Percentiles rank a stretch among this genome's conserved stretches.
Conservation (phyloP, 2,329 filamentous ascomycete genomes). For the Cyphellophora europaea region DNA sequence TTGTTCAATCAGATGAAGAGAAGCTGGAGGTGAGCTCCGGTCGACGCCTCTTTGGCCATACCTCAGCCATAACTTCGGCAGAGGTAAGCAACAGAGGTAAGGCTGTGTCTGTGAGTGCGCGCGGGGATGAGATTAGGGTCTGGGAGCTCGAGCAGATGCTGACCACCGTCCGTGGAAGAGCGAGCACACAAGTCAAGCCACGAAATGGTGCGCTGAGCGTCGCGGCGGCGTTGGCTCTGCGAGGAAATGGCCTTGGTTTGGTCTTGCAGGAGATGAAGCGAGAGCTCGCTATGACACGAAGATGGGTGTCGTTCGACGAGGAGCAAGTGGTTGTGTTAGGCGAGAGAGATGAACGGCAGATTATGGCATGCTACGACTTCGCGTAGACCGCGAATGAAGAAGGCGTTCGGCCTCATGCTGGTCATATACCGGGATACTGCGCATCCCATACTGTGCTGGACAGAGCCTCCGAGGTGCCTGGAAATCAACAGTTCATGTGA, state of each 20-base stretch:
- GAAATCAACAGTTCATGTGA: background rate
- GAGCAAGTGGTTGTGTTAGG: conserved; percentile 83
- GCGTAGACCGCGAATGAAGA: conserved; percentile 36
- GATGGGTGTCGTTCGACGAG: conserved; percentile 81
- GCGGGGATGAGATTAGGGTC: conserved; percentile 70
- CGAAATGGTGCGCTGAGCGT: conserved; percentile 13
- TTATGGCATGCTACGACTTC: conserved; percentile 80
- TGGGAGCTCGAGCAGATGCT: conserved; percentile 72
- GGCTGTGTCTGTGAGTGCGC: conserved; percentile 75
- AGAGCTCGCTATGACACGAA: conserved; percentile 36
- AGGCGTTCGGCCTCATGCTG: conserved; percentile 23
- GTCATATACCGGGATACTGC: background rate
- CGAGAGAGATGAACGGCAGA: conserved; percentile 59
- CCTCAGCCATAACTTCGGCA: conserved; percentile 76
- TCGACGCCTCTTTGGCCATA: conserved; percentile 80
- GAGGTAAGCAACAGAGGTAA: conserved; percentile 78
- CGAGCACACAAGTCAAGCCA: conserved; percentile 46
- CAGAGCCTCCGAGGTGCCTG: background rate
- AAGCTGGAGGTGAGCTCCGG: conserved; percentile 61
- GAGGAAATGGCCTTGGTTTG: conserved; percentile 22
- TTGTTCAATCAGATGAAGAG: conserved; percentile 64
- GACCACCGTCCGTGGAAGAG: conserved; percentile 27
- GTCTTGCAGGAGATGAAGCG: conserved; percentile 26
- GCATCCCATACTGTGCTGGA: background rate
- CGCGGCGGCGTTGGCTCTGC: conserved; percentile 17